Base-by-base conservation (phyloP, 768 basidiomycete species). In the Antrodiella citrinella region DNA sequence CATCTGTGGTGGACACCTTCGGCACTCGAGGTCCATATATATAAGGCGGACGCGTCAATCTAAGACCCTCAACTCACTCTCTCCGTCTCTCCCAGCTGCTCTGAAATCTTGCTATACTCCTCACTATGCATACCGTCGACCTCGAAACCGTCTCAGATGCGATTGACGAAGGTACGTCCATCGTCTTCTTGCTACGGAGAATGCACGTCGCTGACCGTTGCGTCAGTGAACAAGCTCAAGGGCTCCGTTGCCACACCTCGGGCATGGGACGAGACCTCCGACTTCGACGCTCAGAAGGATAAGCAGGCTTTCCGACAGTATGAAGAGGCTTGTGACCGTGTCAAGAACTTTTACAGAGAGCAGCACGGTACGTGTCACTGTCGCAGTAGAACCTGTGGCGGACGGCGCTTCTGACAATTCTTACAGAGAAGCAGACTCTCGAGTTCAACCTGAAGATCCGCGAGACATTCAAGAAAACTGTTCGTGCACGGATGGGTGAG, bases 361-460 rank as follows among this genome's bases (percentile, higher is more conserved):
- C 86, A 89, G 58, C 86, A 89, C 51, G 82, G 86, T 86, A 44
- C 3, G 69, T 49, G 52, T 13, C 25, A 26, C 21, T 39, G 47
- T 15, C 9, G 19, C 13, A 38, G 19, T 21, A 19, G 30, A 7
- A 18, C 24, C 19, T 26, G n/a, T n/a, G n/a, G n/a, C n/a, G n/a
- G n/a, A n/a, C n/a, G n/a, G n/a, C n/a, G n/a, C n/a, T n/a, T n/a
- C n/a, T n/a, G n/a, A 18, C 25, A 39, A 21, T 46, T 30, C 42
- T 55, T 26, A 25, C 62, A 90, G 87, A 83, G 62, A 94, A 92
- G 58, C 91, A 94, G 66, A 94, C 91, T 0, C 76, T 93, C 2
- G 85, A 73, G 19, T 94, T 80, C 73, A 94, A 94, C 63, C 74
- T 92, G 56, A 74, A 80, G 50, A 81, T 82, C 4, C 84, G 91